Conservation (phyloP, 2,329 filamentous ascomycete species). For the Akanthomyces lecanii region DNA sequence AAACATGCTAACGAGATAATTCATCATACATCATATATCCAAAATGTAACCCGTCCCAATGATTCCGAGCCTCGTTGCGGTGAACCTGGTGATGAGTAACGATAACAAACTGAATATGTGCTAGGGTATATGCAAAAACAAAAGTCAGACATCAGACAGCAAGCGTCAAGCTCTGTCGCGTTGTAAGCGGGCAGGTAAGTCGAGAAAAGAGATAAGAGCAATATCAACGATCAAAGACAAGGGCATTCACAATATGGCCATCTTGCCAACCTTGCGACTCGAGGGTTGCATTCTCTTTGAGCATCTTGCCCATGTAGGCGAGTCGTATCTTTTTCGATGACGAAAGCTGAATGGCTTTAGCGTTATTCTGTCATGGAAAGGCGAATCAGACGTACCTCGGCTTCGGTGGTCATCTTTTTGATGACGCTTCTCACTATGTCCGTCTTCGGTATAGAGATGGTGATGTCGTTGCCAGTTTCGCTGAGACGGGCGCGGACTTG, state of each 20-base stretch:
- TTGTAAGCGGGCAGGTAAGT: background rate
- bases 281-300: conserved; percentile 65
- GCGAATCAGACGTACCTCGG: conserved; percentile 48
- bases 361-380: background rate
- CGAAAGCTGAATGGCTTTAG: conserved; percentile 44
- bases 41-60: background rate
- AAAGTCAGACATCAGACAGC: background rate
- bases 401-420: conserved; percentile 58
- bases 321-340: conserved; percentile 60
- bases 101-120: conserved; percentile 2
- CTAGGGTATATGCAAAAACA: conserved; percentile 10
- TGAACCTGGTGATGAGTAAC: background rate
- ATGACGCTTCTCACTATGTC: conserved; percentile 63
- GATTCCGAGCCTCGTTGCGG: background rate
- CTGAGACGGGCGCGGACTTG: conserved; percentile 61
- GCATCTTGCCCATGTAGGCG: conserved; percentile 75
- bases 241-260: conserved; percentile 71
- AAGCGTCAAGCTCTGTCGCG: conserved; percentile 12
- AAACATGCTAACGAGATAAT: background rate
- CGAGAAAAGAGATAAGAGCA: background rate
- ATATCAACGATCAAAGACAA: conserved; percentile 54
- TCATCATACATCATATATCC: background rate
- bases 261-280: conserved; percentile 69
- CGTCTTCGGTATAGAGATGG: conserved; percentile 51
- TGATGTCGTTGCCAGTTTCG: conserved; percentile 61